These are phyloP conservation scores for Cnidoscolus chayamansa DNA, from an alignment of 441 rosid genomes.

Conservation along the genomic window DNA sequence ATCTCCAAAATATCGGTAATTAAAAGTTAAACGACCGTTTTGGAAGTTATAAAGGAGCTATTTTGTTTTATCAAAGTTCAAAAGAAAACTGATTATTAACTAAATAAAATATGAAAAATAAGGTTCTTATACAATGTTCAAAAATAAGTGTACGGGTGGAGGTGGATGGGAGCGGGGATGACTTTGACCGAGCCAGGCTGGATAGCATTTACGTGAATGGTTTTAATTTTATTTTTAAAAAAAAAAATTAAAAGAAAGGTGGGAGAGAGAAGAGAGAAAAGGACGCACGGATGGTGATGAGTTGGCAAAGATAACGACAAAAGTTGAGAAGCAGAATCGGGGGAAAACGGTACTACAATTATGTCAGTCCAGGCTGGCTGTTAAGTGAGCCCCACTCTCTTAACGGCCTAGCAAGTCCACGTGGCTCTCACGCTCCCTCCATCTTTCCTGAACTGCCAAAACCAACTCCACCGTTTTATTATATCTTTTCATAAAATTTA, in stretches of 20 bases:
- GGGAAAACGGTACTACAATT: slow-evolving; percentile 31
- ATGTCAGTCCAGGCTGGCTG: slow-evolving; percentile 65
- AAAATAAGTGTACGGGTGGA: slow-evolving; percentile 12
- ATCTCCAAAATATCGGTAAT: background rate
- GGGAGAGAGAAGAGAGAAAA: slow-evolving; percentile 19
- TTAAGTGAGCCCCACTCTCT: slow-evolving; percentile 26
- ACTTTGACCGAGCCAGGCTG: slow-evolving; percentile 65
- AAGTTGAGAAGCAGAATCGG: slow-evolving; percentile 30
- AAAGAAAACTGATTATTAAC: background rate
- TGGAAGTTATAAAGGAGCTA: slow-evolving; percentile 25
- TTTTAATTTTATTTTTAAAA: background rate
- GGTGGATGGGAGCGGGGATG: slow-evolving; percentile 16
- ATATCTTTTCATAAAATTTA: no score
- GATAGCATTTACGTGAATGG: slow-evolving; percentile 30
- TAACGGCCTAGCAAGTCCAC: slow-evolving; percentile 39
- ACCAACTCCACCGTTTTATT: slow-evolving; percentile 27
- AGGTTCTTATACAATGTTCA: background rate
- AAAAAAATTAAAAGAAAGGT: background rate
- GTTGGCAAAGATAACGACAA: slow-evolving; percentile 51
- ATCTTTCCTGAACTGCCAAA: slow-evolving; percentile 23
- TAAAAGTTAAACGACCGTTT: slow-evolving; percentile 31
- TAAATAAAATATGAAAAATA: background rate
- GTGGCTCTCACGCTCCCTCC: slow-evolving; percentile 31
- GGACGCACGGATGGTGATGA: slow-evolving; percentile 46
- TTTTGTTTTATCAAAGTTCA: background rate